phyloP scores from a whole-genome alignment of 805 yeast genomes.

The Pichia exigua region DNA sequence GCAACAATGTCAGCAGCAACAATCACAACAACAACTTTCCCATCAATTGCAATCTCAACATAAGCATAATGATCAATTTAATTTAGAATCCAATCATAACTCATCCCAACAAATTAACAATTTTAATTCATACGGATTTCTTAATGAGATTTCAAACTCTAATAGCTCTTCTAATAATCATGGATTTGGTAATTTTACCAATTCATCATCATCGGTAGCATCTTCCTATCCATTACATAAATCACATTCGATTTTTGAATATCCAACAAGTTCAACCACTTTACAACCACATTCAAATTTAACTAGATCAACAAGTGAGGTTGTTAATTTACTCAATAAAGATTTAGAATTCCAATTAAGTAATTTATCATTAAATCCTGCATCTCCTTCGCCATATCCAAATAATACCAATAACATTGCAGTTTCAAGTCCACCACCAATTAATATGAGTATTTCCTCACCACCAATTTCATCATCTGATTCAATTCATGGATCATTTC shows the following conservation, averaged over 20 bases:
- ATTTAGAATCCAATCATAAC: neutral
- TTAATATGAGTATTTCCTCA: conserved; percentile 9
- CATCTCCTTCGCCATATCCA: neutral
- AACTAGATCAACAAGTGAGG: conserved; percentile 1
- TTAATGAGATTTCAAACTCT: neutral
- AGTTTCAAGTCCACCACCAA: conserved; percentile 9
- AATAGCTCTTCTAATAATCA: neutral
- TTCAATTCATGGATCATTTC: conserved; percentile 1
- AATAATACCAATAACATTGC: neutral
- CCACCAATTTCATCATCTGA: conserved; percentile 10
- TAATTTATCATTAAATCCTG: conserved; percentile 10
- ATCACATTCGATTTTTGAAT: neutral
- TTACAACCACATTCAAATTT: neutral
- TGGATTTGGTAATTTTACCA: neutral
- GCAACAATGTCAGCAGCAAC: conserved; percentile 3
- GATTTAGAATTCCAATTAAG: conserved; percentile 15
- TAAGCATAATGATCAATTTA: neutral
- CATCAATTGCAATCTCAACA: conserved; percentile 1
- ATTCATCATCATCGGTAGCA: neutral
- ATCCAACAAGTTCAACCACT: neutral
- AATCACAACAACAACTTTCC: conserved; percentile 4
- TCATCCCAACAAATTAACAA: conserved; percentile 7
- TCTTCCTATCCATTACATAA: neutral
- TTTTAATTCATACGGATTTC: conserved; percentile 1
- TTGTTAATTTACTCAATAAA: conserved; percentile 11